These are phyloP conservation scores for Esteya vermicola DNA, from an alignment of 2,329 filamentous ascomycete genomes.

Conservation along the genomic window DNA sequence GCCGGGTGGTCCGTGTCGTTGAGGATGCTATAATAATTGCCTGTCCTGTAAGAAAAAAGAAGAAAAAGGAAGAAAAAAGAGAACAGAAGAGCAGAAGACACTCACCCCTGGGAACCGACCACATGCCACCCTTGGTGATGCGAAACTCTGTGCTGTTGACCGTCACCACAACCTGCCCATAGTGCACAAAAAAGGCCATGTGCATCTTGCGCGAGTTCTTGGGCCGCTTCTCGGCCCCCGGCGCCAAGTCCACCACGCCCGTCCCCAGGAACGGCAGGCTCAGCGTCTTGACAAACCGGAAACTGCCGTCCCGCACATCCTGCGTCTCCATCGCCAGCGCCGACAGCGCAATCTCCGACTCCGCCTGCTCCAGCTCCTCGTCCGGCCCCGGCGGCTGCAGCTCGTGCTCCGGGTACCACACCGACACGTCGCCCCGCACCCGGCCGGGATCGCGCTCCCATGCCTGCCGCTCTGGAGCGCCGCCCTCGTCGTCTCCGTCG, in stretches of 20 bases:
- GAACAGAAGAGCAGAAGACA: conserved; percentile 8
- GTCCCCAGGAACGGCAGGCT: conserved; percentile 76
- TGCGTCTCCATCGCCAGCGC: conserved; percentile 40
- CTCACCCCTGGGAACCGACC: conserved; percentile 89
- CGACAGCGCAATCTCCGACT: conserved; percentile 43
- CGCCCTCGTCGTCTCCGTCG: conserved; percentile 22
- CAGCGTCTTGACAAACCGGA: conserved; percentile 80
- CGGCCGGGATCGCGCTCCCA: conserved; percentile 59
- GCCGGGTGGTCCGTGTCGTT: conserved; percentile 63
- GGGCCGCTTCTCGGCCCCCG: conserved; percentile 66
- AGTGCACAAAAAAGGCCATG: conserved; percentile 86
- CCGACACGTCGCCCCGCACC: conserved; percentile 47
- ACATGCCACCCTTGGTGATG: conserved; percentile 77
- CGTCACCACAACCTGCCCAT: conserved; percentile 67
- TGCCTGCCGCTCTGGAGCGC: conserved; percentile 42
- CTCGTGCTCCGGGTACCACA: conserved; percentile 48
- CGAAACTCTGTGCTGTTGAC: conserved; percentile 65
- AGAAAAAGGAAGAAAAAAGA: conserved; percentile 6
- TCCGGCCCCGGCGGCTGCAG: conserved; percentile 36
- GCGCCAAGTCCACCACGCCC: conserved; percentile 78
- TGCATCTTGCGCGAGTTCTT: conserved; percentile 96
- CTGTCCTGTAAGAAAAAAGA: conserved; percentile 28
- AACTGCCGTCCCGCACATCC: conserved; percentile 51
- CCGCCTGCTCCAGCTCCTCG: conserved; percentile 37
- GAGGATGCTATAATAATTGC: conserved; percentile 83